phyloP scores from a whole-genome alignment of 1,284 basidiomycete species.

The Melampsora larici-populina region DNA sequence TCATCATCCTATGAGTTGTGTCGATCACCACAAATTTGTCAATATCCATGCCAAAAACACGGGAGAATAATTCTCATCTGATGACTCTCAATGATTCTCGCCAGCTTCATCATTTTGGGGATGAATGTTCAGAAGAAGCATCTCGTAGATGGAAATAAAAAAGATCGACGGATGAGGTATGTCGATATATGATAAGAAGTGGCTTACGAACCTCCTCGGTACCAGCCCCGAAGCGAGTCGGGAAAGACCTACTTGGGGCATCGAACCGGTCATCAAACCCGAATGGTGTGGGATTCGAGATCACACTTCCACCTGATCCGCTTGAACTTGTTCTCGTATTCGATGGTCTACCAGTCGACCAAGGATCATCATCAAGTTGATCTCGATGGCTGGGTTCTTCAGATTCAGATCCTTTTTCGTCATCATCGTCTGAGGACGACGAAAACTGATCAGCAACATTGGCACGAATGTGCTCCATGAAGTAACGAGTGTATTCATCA shows the following conservation, averaged over 20 bases:
- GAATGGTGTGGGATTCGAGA: constrained; percentile 44
- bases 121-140: neutral
- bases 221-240: constrained; percentile 13
- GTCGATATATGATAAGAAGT: too few species aligned
- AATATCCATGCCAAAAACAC: neutral
- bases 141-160: neutral
- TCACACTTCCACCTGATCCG: neutral
- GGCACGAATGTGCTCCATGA: constrained; percentile 65
- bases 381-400: constrained; percentile 44
- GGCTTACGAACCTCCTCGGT: too few species aligned
- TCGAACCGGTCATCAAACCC: constrained; percentile 51
- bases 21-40: neutral
- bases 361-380: constrained; percentile 2
- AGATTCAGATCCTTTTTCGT: constrained; percentile 45
- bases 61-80: neutral
- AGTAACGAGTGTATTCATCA: constrained; percentile 67
- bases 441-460: constrained; percentile 55
- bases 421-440: constrained; percentile 47
- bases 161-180: neutral
- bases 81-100: neutral
- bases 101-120: neutral
- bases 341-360: neutral
- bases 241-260: constrained; percentile 24
- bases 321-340: neutral
- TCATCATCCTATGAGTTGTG: neutral